These are phyloP conservation scores for Polytrichum formosum DNA, from an alignment of 225 moss, liverwort and hornwort species.

Conservation along the genomic window DNA sequence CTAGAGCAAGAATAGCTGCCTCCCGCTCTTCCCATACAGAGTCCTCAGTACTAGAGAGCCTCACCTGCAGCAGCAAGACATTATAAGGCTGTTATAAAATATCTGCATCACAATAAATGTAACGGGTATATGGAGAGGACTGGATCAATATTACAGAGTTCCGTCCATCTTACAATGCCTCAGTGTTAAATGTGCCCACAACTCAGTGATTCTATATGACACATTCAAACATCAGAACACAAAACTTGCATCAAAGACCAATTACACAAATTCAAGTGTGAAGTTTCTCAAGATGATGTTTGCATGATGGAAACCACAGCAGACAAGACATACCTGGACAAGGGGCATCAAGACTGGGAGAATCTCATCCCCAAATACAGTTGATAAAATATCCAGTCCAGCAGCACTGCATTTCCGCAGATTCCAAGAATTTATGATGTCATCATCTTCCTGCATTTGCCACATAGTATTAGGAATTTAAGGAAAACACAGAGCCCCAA, in stretches of 20 bases:
- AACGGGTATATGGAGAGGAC: no score
- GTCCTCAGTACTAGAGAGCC: slow-evolving; percentile 52
- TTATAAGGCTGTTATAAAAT: no score
- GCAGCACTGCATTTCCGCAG: slow-evolving; percentile 86
- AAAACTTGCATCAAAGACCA: no score
- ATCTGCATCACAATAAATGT: no score
- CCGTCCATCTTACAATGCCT: no score
- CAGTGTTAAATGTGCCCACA: no score
- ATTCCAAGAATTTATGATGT: slow-evolving; percentile 83
- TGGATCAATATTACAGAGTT: no score
- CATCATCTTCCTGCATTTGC: slow-evolving; percentile 73
- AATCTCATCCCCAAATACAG: slow-evolving; percentile 80
- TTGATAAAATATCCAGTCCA: slow-evolving; percentile 82
- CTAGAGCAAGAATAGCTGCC: slow-evolving; percentile 75
- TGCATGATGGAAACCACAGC: no score
- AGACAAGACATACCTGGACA: slow-evolving; percentile 54
- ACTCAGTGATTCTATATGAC: no score
- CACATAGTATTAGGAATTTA: slow-evolving; percentile 6
- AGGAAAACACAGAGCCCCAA: neutral
- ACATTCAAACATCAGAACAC: no score
- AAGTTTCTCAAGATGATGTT: no score
- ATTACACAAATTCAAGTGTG: no score
- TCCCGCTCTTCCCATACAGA: slow-evolving; percentile 73
- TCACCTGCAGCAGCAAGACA: slow-evolving; percentile 34
- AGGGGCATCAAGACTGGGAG: slow-evolving; percentile 84